Conservation (phyloP, 2,329 filamentous ascomycete genomes). For the Cercospora beticola region DNA sequence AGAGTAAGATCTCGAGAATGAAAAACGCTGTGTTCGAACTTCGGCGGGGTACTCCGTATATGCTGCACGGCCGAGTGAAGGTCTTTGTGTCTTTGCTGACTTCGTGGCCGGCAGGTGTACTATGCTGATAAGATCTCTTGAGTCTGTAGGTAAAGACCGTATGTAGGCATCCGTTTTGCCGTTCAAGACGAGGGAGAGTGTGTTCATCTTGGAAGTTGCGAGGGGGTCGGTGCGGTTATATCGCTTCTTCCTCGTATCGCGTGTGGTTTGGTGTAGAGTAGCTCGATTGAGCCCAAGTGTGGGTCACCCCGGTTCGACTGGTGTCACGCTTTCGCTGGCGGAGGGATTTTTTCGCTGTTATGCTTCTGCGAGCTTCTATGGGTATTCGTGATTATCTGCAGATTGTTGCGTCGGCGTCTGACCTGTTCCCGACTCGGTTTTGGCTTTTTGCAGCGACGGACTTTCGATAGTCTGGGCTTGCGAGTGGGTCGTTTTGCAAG, state of each 20-base stretch:
- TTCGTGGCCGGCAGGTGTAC: not conserved
- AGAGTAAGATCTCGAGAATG: not conserved
- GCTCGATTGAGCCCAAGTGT: not conserved
- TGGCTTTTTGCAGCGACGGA: not conserved
- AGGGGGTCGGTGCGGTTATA: not conserved
- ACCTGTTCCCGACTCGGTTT: not conserved
- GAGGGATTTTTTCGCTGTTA: not conserved
- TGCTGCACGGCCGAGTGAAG: not conserved
- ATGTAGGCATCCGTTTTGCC: slow-evolving; percentile 29
- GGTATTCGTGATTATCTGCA: not conserved
- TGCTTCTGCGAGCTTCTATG: slow-evolving; percentile 1
- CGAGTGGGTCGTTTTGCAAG: slow-evolving; percentile 1
- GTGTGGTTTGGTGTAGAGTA: not conserved
- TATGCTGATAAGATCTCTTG: slow-evolving; percentile 2
- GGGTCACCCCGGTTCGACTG: not conserved
- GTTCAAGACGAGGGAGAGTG: slow-evolving; percentile 33
- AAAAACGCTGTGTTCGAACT: not conserved
- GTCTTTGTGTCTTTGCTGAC: not conserved
- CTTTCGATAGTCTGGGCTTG: not conserved
- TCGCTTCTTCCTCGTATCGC: not conserved
- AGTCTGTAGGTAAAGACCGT: slow-evolving; percentile 17
- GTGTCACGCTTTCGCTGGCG: not conserved
- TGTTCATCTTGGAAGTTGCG: slow-evolving; percentile 27
- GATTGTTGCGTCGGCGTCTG: not conserved
- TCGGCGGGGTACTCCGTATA: not conserved